Evolutionary conservation across 257 asterid species (phyloP), one percentile per base, ranked within the genome.

Genomic region (Scutellaria minor): DNA sequence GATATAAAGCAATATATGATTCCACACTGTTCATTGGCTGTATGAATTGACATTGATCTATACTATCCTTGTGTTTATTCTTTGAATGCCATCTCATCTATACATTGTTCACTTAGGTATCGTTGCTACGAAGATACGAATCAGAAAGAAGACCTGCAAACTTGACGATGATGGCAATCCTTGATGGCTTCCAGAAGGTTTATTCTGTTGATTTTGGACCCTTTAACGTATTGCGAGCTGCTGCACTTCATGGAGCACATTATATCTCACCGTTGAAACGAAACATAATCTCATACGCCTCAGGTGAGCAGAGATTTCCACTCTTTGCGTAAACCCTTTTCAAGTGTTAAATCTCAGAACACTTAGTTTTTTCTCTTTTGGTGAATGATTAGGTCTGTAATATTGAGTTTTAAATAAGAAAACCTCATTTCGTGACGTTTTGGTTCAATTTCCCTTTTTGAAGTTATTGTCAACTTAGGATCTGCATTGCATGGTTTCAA

Each of bases 111-210:
- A 1, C 74, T 39, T 83, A 95, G 99, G 86, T 88, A 31, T 70
- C 92, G 1, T 82, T 95, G 82, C 84, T 95, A 69, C 84, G 75
- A 77, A 82, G 85, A 78, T 95, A 92, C 5, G 99, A 90, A 81
- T 84, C 91, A 14, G 98, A 95, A 74, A 87, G 99, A 78, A 95
- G 81, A 80, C 79, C 91, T 41, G 97, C 92, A 50, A 95, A 95
- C 75, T 15, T 84, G 64, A 66, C 90, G 18, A 81, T 95, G 98
- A 90, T 92, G 97, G 96, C 97, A 27, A 70, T 87, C 68, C 80
- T 95, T 18, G 99, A 95, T 55, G 97, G 99, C 14, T 84, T 95
- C 72, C 99, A 95, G 78, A 95, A 92, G 92, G 96, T 92, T 1
- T 95, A 95, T 79, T 88, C 96, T 13, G 80, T 90, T 41, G 96